phyloP scores from a whole-genome alignment of 73 alveolate species.

The Tetrahymena thermophila region DNA sequence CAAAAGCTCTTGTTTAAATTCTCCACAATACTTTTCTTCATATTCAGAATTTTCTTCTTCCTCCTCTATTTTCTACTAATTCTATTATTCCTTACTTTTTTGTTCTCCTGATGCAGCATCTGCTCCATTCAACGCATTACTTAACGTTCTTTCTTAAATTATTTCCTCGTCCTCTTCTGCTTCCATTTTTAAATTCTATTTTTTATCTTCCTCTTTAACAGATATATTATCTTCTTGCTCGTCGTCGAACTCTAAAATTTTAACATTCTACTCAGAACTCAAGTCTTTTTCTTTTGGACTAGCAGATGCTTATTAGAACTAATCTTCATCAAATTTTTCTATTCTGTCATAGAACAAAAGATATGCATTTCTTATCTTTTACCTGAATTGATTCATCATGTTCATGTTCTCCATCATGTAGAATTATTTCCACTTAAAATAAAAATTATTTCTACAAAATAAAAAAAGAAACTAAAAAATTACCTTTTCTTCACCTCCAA shows the following conservation, averaged over 20 bases:
- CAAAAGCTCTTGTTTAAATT: constrained; percentile 24
- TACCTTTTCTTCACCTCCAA: constrained; percentile 79
- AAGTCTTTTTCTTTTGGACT: not conserved
- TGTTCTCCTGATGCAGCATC: constrained; percentile 2
- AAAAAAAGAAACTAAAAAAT: not conserved
- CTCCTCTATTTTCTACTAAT: not conserved
- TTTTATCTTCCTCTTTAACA: not conserved
- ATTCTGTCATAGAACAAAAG: constrained; percentile 79
- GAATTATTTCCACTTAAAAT: not conserved
- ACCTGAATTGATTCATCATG: not conserved
- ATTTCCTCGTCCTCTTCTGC: not conserved
- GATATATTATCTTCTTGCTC: not conserved
- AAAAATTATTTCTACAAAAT: not conserved
- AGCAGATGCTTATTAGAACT: not conserved
- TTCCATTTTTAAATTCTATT: not conserved
- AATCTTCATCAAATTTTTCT: constrained; percentile 49
- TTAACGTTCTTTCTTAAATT: not conserved
- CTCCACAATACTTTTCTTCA: not conserved
- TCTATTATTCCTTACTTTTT: not conserved
- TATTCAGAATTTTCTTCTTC: not conserved
- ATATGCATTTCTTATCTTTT: constrained; percentile 72
- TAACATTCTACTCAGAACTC: not conserved
- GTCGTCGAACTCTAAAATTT: not conserved
- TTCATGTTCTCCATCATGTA: constrained; percentile 14
- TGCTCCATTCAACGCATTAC: not conserved